These are phyloP conservation scores for Penicillium sp. DNA, from an alignment of 2,329 filamentous ascomycete species.

Conservation along the genomic window DNA sequence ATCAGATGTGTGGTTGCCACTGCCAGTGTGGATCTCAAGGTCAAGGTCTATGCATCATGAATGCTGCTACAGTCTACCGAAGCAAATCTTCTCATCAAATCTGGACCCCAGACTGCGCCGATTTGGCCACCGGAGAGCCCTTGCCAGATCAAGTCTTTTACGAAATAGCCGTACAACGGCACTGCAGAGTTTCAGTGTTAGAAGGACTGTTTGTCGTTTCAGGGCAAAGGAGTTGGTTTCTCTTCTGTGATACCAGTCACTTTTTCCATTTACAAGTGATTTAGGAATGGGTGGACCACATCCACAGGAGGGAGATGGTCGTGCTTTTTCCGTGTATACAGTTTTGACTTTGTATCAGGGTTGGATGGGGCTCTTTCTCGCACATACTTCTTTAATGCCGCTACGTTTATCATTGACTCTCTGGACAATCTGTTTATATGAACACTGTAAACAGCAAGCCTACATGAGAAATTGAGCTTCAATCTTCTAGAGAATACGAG, in stretches of 20 bases:
- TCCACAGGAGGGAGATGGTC: slow-evolving; percentile 4
- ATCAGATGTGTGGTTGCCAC: slow-evolving; percentile 79
- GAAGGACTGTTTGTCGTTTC: slow-evolving; percentile 18
- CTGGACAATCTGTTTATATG: neutral
- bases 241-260: slow-evolving; percentile 28
- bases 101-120: neutral
- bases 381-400: slow-evolving; percentile 20
- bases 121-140: neutral
- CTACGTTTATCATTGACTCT: slow-evolving; percentile 1
- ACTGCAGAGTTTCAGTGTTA: slow-evolving; percentile 11
- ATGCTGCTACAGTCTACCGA: neutral
- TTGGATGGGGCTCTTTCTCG: slow-evolving; percentile 8
- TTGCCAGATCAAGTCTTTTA: slow-evolving; percentile 5
- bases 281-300: slow-evolving; percentile 8
- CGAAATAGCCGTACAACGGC: slow-evolving; percentile 6
- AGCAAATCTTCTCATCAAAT: neutral
- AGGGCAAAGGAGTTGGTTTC: slow-evolving; percentile 27
- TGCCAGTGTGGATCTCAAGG: slow-evolving; percentile 68
- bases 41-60: slow-evolving; percentile 49
- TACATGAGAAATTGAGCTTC: neutral
- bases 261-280: slow-evolving; percentile 21
- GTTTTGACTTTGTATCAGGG: slow-evolving; percentile 7
- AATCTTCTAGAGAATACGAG: neutral
- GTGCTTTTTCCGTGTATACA: slow-evolving; percentile 14
- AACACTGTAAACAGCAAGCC: neutral